Evolutionary conservation across 352 stramenopile genomes (phyloP).

Genomic region (Phytopythium cucurbitacearum): DNA sequence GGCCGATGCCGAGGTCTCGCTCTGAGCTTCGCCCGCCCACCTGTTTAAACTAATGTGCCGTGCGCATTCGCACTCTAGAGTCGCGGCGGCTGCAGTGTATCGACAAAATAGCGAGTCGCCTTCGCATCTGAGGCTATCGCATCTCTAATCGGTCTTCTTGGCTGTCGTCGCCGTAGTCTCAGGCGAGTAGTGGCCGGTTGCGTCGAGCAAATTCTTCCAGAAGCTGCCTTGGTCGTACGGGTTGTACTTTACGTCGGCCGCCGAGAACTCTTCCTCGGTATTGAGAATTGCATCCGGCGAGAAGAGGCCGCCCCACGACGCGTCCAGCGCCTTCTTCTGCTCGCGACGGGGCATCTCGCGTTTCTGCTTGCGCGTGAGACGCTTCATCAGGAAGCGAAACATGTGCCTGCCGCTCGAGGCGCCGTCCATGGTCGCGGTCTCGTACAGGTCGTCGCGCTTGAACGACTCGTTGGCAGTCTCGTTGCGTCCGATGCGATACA

Average conservation of each 20-base stretch:
- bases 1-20: slow-evolving; percentile 19
- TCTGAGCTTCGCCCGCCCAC: slow-evolving; percentile 7
- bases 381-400: slow-evolving; percentile 45
- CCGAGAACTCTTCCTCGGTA: slow-evolving; percentile 61
- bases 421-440: slow-evolving; percentile 46
- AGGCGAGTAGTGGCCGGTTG: slow-evolving; percentile 22
- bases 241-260: slow-evolving; percentile 74
- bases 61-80: too few relatives aligned
- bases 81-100: too few relatives aligned
- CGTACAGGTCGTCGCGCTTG: slow-evolving; percentile 70
- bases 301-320: slow-evolving; percentile 75
- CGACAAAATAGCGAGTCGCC: too few relatives aligned
- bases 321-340: slow-evolving; percentile 56
- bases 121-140: too few relatives aligned
- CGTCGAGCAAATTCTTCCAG: slow-evolving; percentile 54
- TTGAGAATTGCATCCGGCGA: slow-evolving; percentile 69
- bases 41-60: neutral
- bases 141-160: slow-evolving; percentile 27
- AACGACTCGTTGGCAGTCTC: slow-evolving; percentile 80
- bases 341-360: slow-evolving; percentile 24
- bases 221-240: slow-evolving; percentile 68
- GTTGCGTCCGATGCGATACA: slow-evolving; percentile 68
- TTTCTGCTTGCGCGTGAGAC: slow-evolving; percentile 24
- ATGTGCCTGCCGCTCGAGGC: slow-evolving; percentile 32
- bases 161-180: neutral